Conservation (phyloP, 805 yeast genomes). For the Myxozyma udenii region DNA sequence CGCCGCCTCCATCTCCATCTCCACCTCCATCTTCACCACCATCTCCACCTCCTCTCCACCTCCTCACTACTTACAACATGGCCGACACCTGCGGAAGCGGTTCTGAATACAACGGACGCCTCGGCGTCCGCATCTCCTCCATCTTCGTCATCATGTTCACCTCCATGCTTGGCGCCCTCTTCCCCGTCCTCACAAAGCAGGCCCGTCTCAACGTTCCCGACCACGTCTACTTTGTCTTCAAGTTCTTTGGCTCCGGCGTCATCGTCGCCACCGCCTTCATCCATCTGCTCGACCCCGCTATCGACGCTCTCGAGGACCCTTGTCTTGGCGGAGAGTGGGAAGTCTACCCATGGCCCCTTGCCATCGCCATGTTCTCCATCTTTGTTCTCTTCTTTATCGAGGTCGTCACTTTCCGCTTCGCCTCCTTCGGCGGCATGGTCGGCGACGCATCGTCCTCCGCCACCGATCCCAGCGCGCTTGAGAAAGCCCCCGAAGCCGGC, state of each 20-base stretch:
- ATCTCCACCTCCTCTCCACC: too few species aligned
- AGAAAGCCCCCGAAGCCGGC: not conserved
- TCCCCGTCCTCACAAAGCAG: conserved; percentile 42
- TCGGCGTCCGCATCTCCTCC: conserved; percentile 53
- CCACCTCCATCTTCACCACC: too few species aligned
- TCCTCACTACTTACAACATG: too few species aligned
- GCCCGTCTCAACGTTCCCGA: conserved; percentile 20
- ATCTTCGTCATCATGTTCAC: conserved; percentile 57
- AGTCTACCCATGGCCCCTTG: conserved; percentile 57
- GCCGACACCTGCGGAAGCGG: too few species aligned
- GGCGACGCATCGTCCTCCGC: not conserved
- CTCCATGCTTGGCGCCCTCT: conserved; percentile 46
- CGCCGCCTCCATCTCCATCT: too few species aligned
- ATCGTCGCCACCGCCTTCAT: conserved; percentile 73
- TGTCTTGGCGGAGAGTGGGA: conserved; percentile 40
- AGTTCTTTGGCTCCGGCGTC: conserved; percentile 62
- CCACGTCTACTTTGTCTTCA: conserved; percentile 25
- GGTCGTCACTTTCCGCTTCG: conserved; percentile 46
- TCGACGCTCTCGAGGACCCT: conserved; percentile 21
- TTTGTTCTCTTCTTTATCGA: conserved; percentile 51
- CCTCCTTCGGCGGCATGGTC: conserved; percentile 10
- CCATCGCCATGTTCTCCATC: conserved; percentile 49
- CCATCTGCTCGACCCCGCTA: conserved; percentile 41
- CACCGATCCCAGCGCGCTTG: conserved; percentile 10
- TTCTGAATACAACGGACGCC: conserved; percentile 44